Conservation (phyloP, 345 rosid genomes). For the Zanthoxylum bungeanum region DNA sequence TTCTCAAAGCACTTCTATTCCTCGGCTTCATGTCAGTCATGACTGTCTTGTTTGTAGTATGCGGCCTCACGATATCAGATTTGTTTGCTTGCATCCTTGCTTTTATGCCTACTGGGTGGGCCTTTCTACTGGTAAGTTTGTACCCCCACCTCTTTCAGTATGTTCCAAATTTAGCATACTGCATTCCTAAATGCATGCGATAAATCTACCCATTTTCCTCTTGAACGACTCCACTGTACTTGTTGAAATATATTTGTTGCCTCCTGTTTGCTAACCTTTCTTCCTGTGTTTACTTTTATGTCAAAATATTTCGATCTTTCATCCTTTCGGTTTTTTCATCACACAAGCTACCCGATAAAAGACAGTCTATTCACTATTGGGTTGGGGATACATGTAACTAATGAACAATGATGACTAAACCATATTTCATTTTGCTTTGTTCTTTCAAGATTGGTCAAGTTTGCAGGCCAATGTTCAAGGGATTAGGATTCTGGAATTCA, state of each 20-base stretch:
- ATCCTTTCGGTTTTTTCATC: background rate
- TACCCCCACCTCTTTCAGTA: background rate
- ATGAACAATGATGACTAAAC: background rate
- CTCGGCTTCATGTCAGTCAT: slow-evolving; percentile 83
- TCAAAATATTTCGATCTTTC: background rate
- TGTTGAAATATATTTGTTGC: background rate
- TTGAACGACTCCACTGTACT: background rate
- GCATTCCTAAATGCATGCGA: background rate
- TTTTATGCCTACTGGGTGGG: slow-evolving; percentile 92
- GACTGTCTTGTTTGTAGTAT: slow-evolving; percentile 73
- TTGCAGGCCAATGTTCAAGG: slow-evolving; percentile 42
- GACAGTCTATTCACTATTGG: background rate
- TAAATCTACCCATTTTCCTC: background rate
- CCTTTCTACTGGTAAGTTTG: slow-evolving; percentile 74
- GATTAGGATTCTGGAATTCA: slow-evolving; percentile 72
- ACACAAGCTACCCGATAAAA: background rate
- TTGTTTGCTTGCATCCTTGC: slow-evolving; percentile 71
- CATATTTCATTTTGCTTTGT: background rate
- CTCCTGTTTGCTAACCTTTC: background rate
- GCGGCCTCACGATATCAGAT: slow-evolving; percentile 64
- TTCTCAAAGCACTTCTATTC: slow-evolving; percentile 91
- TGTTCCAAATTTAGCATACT: background rate
- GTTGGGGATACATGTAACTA: background rate
- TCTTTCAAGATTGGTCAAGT: slow-evolving; percentile 68
- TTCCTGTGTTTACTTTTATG: background rate